Evolutionary conservation across 2,329 filamentous ascomycete genomes (phyloP).

Genomic region (Purpureocillium lavendulum): DNA sequence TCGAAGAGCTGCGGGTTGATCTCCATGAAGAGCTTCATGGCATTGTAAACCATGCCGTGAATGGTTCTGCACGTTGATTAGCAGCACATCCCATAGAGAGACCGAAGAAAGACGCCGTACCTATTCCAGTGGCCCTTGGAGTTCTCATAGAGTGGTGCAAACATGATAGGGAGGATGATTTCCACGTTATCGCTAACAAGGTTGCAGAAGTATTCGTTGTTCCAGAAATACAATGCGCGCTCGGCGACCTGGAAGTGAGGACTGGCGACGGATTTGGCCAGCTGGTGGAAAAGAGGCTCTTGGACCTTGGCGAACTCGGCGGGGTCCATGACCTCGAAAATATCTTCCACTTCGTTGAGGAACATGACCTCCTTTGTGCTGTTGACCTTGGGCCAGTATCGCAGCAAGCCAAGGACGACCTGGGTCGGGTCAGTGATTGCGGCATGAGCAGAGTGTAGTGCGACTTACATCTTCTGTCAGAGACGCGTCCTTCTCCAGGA

Average conservation of each 20-base stretch:
- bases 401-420: constrained; percentile 87
- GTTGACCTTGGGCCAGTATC: constrained; percentile 99
- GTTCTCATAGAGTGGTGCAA: constrained; percentile 95
- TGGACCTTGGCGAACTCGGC: constrained; percentile 98
- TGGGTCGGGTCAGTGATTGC: constrained; percentile 26
- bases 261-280: constrained; percentile 95
- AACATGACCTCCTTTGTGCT: constrained; percentile 99
- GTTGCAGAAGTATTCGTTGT: constrained; percentile 99
- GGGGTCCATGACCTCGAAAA: constrained; percentile 99
- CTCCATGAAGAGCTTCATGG: constrained; percentile 99
- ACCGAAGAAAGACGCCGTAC: constrained; percentile 39
- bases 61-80: constrained; percentile 61
- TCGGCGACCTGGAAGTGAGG: constrained; percentile 99
- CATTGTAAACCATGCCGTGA: constrained; percentile 99
- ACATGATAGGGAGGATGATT: constrained; percentile 98
- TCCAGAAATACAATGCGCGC: constrained; percentile 98
- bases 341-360: constrained; percentile 97
- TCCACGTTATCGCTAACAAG: constrained; percentile 98
- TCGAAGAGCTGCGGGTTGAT: constrained; percentile 98
- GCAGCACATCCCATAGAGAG: neutral
- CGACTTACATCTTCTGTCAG: constrained; percentile 85
- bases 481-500: constrained; percentile 93
- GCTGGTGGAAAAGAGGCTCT: constrained; percentile 91
- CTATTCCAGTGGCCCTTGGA: constrained; percentile 99
- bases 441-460: too few relatives aligned